Evolutionary conservation across 768 basidiomycete species (phyloP).

Genomic region (Termitomyces sp.): DNA sequence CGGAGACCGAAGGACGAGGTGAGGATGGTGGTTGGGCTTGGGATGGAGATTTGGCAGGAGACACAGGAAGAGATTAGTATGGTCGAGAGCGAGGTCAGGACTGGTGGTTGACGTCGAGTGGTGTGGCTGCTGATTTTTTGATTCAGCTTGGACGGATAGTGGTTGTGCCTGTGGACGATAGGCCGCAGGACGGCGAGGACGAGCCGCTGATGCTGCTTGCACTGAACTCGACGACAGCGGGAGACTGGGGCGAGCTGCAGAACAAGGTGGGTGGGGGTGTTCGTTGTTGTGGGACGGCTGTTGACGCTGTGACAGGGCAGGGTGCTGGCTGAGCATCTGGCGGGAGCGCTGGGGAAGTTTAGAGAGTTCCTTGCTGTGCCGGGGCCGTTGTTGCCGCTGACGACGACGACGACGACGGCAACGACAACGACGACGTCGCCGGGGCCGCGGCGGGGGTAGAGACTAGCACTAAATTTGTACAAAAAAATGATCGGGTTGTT

Average conservation of each 20-base stretch:
- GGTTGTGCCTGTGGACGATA: constrained; percentile 57
- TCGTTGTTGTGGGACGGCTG: constrained; percentile 4
- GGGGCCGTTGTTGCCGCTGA: constrained; percentile 22
- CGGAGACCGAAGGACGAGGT: constrained; percentile 64
- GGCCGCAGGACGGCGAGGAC: constrained; percentile 17
- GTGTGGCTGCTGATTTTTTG: constrained; percentile 3
- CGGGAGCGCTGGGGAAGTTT: constrained; percentile 37
- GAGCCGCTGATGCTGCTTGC: constrained; percentile 67
- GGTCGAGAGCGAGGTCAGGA: constrained; percentile 69
- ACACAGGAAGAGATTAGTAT: constrained; percentile 62
- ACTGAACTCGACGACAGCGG: constrained; percentile 52
- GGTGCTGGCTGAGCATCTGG: constrained; percentile 37
- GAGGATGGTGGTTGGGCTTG: constrained; percentile 65
- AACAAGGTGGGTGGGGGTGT: constrained; percentile 52
- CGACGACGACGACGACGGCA: constrained; percentile 27
- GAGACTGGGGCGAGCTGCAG: constrained; percentile 65
- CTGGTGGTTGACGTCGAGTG: not conserved
- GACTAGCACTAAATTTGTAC: too few species aligned
- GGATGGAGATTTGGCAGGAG: constrained; percentile 76
- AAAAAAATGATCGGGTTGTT: too few species aligned
- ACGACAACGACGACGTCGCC: constrained; percentile 28
- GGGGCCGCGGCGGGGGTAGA: constrained; percentile 20
- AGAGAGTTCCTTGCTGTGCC: constrained; percentile 30
- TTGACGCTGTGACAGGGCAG: constrained; percentile 28
- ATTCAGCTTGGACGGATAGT: constrained; percentile 64